Percentiles rank a stretch among this genome's conserved stretches.
These are phyloP conservation scores for Cylindrodendrum hubeiense DNA, from an alignment of 2,329 filamentous ascomycete genomes.

Conservation along the genomic window DNA sequence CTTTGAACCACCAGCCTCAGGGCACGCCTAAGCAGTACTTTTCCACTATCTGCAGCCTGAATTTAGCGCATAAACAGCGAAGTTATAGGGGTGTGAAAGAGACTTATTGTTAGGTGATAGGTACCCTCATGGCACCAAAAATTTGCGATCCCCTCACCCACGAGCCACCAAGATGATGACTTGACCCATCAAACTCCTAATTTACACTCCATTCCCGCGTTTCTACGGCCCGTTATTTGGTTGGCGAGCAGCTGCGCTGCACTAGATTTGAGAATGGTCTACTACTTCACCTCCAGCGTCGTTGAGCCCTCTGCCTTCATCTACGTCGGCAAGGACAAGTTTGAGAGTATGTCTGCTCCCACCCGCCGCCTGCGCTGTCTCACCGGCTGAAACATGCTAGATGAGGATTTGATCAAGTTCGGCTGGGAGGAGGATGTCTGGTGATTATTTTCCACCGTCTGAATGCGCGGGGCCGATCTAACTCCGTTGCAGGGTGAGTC, in stretches of 20 bases:
- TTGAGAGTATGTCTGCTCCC: conserved; percentile 81
- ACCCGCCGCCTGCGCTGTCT: conserved; percentile 20
- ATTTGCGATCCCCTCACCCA: conserved; percentile 40
- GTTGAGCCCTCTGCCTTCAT: conserved; percentile 87
- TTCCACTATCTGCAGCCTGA: not conserved
- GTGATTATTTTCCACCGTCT: conserved; percentile 60
- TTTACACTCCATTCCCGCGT: not conserved
- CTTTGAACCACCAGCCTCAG: not conserved
- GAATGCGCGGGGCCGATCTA: conserved; percentile 13
- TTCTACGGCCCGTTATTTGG: not conserved
- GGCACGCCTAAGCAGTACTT: not conserved
- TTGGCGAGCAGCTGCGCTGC: not conserved
- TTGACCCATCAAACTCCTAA: not conserved
- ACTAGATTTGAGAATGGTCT: conserved; percentile 76
- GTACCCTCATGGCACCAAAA: conserved; percentile 36
- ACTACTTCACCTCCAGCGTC: conserved; percentile 91
- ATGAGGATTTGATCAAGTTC: conserved; percentile 95
- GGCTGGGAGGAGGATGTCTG: conserved; percentile 97
- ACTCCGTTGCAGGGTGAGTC: conserved; percentile 37
- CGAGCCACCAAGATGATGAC: not conserved
- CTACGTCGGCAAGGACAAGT: conserved; percentile 99
- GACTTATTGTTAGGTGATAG: conserved; percentile 28
- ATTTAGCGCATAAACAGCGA: not conserved
- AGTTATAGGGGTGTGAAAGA: not conserved
- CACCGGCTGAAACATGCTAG: conserved; percentile 60